Evolutionary conservation across 495 filamentous ascomycete species (phyloP).

Genomic region (Tuber umbilicatum): DNA sequence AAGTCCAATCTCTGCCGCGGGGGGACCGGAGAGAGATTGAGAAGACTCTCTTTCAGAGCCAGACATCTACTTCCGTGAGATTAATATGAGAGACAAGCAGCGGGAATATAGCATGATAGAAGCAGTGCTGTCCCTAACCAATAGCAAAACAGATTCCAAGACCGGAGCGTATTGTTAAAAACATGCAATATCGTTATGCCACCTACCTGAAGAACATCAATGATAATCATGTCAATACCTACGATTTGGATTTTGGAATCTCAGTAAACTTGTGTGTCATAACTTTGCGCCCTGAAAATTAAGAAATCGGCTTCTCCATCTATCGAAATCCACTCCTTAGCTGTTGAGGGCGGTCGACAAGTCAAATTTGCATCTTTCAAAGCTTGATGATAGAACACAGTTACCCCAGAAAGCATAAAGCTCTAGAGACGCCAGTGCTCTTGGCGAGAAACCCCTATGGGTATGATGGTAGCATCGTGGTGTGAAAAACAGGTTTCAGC

Average conservation of each 20-base stretch:
- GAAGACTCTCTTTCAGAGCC: not conserved
- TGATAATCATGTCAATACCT: too few species aligned
- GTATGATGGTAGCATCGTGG: not conserved
- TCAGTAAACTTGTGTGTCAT: not conserved
- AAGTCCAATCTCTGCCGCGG: too few species aligned
- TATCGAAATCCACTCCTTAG: not conserved
- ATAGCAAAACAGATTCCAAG: not conserved
- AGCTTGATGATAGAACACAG: not conserved
- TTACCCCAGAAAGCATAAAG: not conserved
- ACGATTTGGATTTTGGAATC: not conserved
- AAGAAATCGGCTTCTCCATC: not conserved
- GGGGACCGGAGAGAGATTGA: not conserved
- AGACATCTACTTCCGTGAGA: not conserved
- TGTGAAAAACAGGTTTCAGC: not conserved
- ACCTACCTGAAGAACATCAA: not conserved
- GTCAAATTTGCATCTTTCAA: not conserved
- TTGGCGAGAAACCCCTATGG: not conserved
- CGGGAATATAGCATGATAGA: not conserved
- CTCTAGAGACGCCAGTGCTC: not conserved
- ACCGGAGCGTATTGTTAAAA: not conserved
- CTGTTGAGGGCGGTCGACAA: not conserved
- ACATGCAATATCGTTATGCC: not conserved
- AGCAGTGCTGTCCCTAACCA: not conserved
- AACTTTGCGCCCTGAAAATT: not conserved
- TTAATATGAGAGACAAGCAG: not conserved